Percentiles rank a stretch among this genome's conserved stretches.
Conservation (phyloP, 2,329 filamentous ascomycete genomes). For the Herpotrichia juniperi region DNA sequence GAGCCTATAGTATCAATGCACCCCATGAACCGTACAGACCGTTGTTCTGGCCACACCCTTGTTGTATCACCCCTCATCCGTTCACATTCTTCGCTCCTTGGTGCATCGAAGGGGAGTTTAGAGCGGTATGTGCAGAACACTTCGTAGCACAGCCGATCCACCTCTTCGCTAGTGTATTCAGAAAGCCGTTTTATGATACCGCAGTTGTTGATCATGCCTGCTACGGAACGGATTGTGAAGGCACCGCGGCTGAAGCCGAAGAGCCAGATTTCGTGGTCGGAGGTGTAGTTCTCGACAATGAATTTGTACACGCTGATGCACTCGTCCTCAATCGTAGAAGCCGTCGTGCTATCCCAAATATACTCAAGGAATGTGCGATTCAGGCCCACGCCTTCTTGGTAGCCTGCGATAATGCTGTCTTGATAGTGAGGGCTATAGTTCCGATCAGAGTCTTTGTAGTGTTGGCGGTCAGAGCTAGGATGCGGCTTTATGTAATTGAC, state of each 20-base stretch:
- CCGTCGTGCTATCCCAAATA: not conserved
- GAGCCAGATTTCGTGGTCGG: conserved; percentile 1
- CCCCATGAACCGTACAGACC: conserved; percentile 39
- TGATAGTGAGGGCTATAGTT: not conserved
- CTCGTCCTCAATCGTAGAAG: not conserved
- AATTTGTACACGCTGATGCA: conserved; percentile 2
- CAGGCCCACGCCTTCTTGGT: not conserved
- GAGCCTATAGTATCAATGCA: conserved; percentile 42
- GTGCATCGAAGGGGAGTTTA: conserved; percentile 31
- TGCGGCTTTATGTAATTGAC: not conserved
- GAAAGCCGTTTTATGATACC: conserved; percentile 3
- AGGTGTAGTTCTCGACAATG: conserved; percentile 1
- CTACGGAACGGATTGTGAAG: conserved; percentile 1
- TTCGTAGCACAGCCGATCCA: conserved; percentile 33
- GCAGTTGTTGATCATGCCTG: conserved; percentile 9
- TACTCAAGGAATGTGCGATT: not conserved
- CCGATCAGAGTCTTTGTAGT: no score
- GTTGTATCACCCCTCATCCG: conserved; percentile 20
- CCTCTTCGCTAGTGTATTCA: conserved; percentile 19
- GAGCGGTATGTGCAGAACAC: conserved; percentile 41
- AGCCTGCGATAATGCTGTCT: not conserved
- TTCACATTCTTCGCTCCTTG: conserved; percentile 26
- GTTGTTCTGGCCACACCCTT: conserved; percentile 33
- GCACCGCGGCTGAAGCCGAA: conserved; percentile 7
- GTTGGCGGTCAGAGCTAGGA: no score